phyloP scores from a whole-genome alignment of 2,329 filamentous ascomycete species.

The Fusarium sp. region DNA sequence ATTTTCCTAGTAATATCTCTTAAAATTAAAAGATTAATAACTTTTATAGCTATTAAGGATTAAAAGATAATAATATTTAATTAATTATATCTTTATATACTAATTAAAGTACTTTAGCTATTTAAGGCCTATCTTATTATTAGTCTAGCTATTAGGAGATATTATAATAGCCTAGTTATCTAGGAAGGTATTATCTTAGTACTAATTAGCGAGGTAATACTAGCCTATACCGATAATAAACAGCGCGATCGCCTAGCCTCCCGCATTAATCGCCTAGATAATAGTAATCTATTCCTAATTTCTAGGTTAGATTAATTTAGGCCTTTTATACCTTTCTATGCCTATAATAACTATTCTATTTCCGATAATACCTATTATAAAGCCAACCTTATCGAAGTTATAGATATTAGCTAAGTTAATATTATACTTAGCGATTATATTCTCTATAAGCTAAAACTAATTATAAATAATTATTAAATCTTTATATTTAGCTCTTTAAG shows the following conservation, averaged over 20 bases:
- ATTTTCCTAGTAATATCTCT: conserved; percentile 46
- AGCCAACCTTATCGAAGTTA: no score
- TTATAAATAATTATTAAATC: no score
- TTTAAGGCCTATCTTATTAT: conserved; percentile 47
- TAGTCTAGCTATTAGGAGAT: conserved; percentile 51
- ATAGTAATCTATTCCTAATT: conserved; percentile 1
- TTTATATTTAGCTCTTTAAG: no score
- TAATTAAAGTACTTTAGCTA: conserved; percentile 52
- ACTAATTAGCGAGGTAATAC: conserved; percentile 16
- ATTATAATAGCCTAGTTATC: conserved; percentile 45
- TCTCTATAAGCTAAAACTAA: no score
- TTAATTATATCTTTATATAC: conserved; percentile 39
- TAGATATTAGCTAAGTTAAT: no score
- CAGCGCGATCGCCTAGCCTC: neutral
- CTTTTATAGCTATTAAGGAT: conserved; percentile 53
- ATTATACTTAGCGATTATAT: no score
- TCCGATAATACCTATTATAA: neutral
- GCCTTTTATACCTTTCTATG: neutral
- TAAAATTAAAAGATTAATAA: conserved; percentile 44
- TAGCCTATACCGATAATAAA: neutral
- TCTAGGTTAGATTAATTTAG: neutral
- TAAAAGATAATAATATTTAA: conserved; percentile 47
- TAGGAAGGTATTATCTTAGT: conserved; percentile 37
- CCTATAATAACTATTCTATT: neutral
- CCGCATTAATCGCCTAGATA: conserved; percentile 1